Evolutionary conservation across 108 stramenopile genomes (phyloP).

Genomic region (Stephanodiscus triporus): DNA sequence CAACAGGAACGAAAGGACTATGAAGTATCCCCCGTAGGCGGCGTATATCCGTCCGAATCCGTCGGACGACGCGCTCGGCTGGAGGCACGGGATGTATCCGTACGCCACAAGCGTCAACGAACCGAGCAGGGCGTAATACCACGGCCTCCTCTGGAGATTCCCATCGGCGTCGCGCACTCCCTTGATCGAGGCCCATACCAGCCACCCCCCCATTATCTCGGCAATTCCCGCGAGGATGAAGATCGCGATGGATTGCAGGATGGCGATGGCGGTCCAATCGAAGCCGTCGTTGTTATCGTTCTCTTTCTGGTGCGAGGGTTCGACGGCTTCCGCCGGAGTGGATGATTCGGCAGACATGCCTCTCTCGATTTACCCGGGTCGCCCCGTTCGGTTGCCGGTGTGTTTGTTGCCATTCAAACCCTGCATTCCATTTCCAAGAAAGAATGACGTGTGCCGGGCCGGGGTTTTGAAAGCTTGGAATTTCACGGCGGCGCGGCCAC

Average conservation of each 20-base stretch:
- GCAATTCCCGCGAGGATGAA: conserved; percentile 70
- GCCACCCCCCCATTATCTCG: conserved; percentile 82
- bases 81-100: conserved; percentile 77
- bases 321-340: neutral
- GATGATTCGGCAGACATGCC: conserved; percentile 1
- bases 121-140: conserved; percentile 80
- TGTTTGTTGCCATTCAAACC: neutral
- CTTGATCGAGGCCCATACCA: conserved; percentile 67
- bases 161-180: conserved; percentile 19
- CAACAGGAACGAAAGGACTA: conserved; percentile 69
- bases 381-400: neutral
- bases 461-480: no score
- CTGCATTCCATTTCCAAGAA: neutral
- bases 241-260: conserved; percentile 60
- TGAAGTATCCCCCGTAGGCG: conserved; percentile 85
- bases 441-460: no score
- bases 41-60: conserved; percentile 85
- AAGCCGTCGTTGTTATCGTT: conserved; percentile 33
- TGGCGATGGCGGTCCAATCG: conserved; percentile 59
- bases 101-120: conserved; percentile 63
- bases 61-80: conserved; percentile 61
- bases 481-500: no score
- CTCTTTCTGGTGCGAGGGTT: neutral
- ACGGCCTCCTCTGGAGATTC: conserved; percentile 49
- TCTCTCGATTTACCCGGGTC: neutral